Percentiles rank a stretch among this genome's conserved stretches.
phyloP scores from a whole-genome alignment of 805 yeast species.

The Phaffomyces antillensis region DNA sequence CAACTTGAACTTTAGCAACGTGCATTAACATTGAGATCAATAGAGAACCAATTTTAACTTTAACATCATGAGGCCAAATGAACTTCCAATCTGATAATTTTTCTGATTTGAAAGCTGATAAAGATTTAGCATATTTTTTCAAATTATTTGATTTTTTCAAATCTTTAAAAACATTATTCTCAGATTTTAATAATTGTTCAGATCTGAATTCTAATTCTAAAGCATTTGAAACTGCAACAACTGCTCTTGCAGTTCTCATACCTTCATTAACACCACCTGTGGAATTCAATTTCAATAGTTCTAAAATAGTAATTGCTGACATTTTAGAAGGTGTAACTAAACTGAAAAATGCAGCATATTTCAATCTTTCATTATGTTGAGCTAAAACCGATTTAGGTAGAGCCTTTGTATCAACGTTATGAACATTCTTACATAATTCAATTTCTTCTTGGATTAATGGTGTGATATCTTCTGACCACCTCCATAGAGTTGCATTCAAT shows the following conservation, averaged over 20 bases:
- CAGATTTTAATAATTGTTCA: slow-evolving; percentile 52
- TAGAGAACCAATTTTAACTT: slow-evolving; percentile 76
- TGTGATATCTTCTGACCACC: slow-evolving; percentile 72
- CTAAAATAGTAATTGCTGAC: slow-evolving; percentile 79
- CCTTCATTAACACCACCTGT: slow-evolving; percentile 76
- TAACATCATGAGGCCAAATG: slow-evolving; percentile 48
- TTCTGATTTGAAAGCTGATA: slow-evolving; percentile 29
- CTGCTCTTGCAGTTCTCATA: slow-evolving; percentile 77
- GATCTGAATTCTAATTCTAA: slow-evolving; percentile 79
- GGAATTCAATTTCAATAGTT: slow-evolving; percentile 64
- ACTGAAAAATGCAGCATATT: slow-evolving; percentile 71
- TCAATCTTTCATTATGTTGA: slow-evolving; percentile 34
- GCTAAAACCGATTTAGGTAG: slow-evolving; percentile 18
- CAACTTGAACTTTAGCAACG: slow-evolving; percentile 75
- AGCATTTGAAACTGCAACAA: slow-evolving; percentile 74
- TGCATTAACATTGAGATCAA: slow-evolving; percentile 68
- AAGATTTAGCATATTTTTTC: slow-evolving; percentile 20
- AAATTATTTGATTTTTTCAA: slow-evolving; percentile 31
- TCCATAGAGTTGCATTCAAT: slow-evolving; percentile 69
- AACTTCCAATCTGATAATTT: slow-evolving; percentile 30
- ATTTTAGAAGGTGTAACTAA: slow-evolving; percentile 73
- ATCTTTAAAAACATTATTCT: slow-evolving; percentile 47
- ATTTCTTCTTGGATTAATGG: slow-evolving; percentile 68
- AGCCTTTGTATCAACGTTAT: slow-evolving; percentile 16
- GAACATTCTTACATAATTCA: slow-evolving; percentile 41